Percentiles rank a stretch among this genome's conserved stretches.
phyloP scores from a whole-genome alignment of 2,329 filamentous ascomycete species.

The Pseudopyricularia javanii region DNA sequence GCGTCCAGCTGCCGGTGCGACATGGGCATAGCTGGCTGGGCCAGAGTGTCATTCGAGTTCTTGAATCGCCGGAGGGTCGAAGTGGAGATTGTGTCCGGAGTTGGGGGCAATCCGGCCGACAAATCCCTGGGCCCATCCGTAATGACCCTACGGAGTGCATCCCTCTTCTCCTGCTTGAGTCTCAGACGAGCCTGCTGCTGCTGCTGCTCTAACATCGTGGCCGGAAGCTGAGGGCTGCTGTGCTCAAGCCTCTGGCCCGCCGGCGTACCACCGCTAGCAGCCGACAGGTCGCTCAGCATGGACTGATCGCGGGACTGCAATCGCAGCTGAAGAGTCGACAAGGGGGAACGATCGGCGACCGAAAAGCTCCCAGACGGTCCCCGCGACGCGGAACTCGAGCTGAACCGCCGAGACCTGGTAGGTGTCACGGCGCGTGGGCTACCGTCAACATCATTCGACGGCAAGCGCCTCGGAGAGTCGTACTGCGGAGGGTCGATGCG shows the following conservation, averaged over 20 bases:
- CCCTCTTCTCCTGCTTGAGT: conserved; percentile 32
- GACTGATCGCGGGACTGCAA: not conserved
- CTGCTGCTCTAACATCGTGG: conserved; percentile 1
- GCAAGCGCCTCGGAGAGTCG: conserved; percentile 6
- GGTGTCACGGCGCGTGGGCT: conserved; percentile 9
- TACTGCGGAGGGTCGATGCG: conserved; percentile 1
- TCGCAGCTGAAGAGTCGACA: conserved; percentile 34
- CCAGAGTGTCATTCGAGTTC: conserved; percentile 35
- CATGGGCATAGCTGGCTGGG: conserved; percentile 7
- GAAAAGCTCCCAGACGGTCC: conserved; percentile 23
- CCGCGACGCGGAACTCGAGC: conserved; percentile 17
- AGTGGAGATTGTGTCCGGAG: conserved; percentile 47
- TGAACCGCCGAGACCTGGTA: conserved; percentile 10
- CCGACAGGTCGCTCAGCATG: not conserved
- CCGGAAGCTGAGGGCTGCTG: conserved; percentile 8
- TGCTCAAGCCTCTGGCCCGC: conserved; percentile 2
- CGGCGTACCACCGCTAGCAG: conserved; percentile 14
- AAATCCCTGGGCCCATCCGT: conserved; percentile 32
- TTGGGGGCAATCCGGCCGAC: conserved; percentile 36
- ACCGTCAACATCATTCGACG: not conserved
- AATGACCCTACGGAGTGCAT: conserved; percentile 32
- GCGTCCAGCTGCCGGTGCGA: conserved; percentile 9
- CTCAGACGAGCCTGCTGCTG: not conserved
- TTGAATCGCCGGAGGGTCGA: conserved; percentile 38
- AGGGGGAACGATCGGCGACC: conserved; percentile 32